Conservation (phyloP, 805 yeast genomes). For the Diddensiella caesifluorescens region DNA sequence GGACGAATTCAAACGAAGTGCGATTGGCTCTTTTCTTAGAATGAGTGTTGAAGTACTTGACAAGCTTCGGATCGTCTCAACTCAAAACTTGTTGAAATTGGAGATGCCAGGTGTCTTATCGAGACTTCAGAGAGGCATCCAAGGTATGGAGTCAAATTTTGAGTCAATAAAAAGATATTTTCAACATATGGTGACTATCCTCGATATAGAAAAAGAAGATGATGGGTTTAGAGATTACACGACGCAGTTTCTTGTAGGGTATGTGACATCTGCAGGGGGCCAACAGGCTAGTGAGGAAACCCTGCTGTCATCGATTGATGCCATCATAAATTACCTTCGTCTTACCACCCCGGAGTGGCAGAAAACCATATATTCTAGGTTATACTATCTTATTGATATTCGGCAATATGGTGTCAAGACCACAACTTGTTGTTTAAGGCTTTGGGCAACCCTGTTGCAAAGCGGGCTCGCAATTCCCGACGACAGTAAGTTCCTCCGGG, state of each 20-base stretch:
- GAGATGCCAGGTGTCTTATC: constrained; percentile 8
- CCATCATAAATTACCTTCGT: constrained; percentile 11
- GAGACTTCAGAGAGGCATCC: constrained; percentile 4
- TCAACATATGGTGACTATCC: constrained; percentile 4
- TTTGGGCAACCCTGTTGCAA: constrained; percentile 11
- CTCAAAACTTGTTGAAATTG: constrained; percentile 34
- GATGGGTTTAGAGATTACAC: not conserved
- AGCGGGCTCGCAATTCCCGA: constrained; percentile 18
- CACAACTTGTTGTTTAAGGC: constrained; percentile 12
- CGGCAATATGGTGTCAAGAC: constrained; percentile 1
- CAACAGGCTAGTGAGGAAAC: constrained; percentile 19
- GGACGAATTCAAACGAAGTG: constrained; percentile 3
- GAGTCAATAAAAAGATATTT: constrained; percentile 4
- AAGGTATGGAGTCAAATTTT: not conserved
- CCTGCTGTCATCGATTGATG: constrained; percentile 11
- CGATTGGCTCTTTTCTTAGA: constrained; percentile 39
- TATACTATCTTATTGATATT: constrained; percentile 8
- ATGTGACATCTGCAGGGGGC: constrained; percentile 30
- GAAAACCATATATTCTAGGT: constrained; percentile 4
- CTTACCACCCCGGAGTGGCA: not conserved
- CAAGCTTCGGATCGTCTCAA: constrained; percentile 43
- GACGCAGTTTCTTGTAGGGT: constrained; percentile 22
- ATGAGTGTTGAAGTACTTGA: constrained; percentile 62
- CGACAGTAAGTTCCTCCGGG: constrained; percentile 37
- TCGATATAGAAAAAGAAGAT: constrained; percentile 1